Conservation (phyloP, 352 stramenopile species). For the Blastocystis sp. region DNA sequence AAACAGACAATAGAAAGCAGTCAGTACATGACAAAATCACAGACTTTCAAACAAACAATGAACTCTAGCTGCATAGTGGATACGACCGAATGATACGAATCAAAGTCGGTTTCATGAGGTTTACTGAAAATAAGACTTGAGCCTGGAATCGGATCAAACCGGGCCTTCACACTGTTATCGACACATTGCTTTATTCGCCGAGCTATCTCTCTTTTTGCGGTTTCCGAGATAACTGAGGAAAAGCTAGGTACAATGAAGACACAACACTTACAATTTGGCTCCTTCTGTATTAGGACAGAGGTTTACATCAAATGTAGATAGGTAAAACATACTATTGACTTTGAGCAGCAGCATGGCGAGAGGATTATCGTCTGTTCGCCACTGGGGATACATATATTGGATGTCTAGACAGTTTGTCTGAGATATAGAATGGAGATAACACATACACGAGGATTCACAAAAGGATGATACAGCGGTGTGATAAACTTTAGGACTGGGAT, state of each 20-base stretch:
- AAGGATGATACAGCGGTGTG: slow-evolving; percentile 38
- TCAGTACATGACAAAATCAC: background rate
- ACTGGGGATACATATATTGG: slow-evolving; percentile 37
- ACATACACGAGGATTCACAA: background rate
- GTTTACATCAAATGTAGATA: slow-evolving; percentile 29
- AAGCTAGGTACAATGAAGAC: background rate
- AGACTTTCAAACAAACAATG: background rate
- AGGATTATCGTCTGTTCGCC: slow-evolving; percentile 24
- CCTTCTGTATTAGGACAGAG: background rate
- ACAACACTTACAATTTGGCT: slow-evolving; percentile 13
- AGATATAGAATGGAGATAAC: background rate
- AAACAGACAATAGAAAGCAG: background rate
- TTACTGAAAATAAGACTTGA: slow-evolving; percentile 15
- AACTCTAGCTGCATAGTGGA: background rate
- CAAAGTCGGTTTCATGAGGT: background rate
- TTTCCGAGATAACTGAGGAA: background rate
- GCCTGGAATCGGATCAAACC: slow-evolving; percentile 16
- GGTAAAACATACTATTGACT: background rate
- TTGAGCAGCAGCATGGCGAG: background rate
- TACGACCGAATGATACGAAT: background rate
- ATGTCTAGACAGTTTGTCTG: slow-evolving; percentile 39
- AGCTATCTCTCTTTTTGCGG: background rate
- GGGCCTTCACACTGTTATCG: slow-evolving; percentile 7
- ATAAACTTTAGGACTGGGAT: slow-evolving; percentile 17
- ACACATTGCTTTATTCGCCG: slow-evolving; percentile 11